These are phyloP conservation scores for Russula foetens DNA, from an alignment of 768 basidiomycete genomes.

Conservation along the genomic window DNA sequence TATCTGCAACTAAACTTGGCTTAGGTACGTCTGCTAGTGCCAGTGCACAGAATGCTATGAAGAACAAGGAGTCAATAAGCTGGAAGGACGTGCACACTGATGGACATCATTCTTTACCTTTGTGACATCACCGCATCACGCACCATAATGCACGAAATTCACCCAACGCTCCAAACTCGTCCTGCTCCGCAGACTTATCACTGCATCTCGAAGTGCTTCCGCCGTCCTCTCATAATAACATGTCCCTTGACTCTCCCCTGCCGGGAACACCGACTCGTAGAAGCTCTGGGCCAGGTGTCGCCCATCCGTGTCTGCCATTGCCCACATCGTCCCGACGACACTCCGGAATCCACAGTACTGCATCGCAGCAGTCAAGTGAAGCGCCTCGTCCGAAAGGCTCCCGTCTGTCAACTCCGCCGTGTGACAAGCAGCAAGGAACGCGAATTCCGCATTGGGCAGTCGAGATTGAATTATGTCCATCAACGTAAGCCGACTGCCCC, in stretches of 20 bases:
- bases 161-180: neutral
- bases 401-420: neutral
- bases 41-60: no score
- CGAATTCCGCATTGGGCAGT: neutral
- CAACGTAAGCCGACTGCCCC: neutral
- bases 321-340: neutral
- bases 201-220: neutral
- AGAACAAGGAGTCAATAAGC: no score
- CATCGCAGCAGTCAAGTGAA: neutral
- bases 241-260: neutral
- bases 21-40: no score
- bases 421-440: neutral
- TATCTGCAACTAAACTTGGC: no score
- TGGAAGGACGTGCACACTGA: no score
- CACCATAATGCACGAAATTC: neutral
- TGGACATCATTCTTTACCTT: no score
- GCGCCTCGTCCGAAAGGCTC: neutral
- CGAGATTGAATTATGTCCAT: neutral
- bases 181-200: neutral
- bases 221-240: neutral
- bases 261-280: neutral
- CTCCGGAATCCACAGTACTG: neutral
- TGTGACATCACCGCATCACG: neutral
- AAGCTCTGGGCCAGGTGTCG: neutral
- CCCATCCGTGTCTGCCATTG: neutral